phyloP scores from a whole-genome alignment of 345 rosid species.

The Cochlearia excelsa region DNA sequence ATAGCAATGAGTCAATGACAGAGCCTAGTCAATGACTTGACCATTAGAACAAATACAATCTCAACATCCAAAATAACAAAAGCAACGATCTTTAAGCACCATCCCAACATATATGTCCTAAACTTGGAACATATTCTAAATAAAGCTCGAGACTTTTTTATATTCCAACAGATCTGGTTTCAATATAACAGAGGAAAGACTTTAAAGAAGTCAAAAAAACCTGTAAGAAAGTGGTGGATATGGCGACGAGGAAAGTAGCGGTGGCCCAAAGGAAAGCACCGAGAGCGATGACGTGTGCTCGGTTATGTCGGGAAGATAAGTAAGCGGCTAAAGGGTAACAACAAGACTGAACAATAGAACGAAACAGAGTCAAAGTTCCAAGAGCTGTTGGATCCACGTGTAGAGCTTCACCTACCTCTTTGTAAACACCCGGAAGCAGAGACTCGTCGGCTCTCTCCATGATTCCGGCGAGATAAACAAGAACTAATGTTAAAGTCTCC shows the following conservation, averaged over 20 bases:
- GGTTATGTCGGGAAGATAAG: constrained; percentile 49
- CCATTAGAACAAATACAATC: background rate
- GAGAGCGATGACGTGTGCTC: constrained; percentile 65
- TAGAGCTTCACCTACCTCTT: constrained; percentile 59
- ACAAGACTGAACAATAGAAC: constrained; percentile 61
- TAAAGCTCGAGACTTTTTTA: constrained; percentile 19
- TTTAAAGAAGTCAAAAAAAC: constrained; percentile 29
- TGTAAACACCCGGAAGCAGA: constrained; percentile 64
- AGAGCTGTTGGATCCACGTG: constrained; percentile 60
- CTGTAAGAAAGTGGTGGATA: constrained; percentile 61
- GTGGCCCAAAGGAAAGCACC: constrained; percentile 72
- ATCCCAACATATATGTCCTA: too few relatives aligned
- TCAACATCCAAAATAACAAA: background rate
- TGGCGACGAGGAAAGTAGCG: constrained; percentile 64
- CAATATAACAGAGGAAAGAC: background rate
- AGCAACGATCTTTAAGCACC: background rate
- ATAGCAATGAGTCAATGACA: constrained; percentile 1
- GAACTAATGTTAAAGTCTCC: constrained; percentile 46
- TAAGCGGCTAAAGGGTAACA: constrained; percentile 73
- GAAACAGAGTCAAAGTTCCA: constrained; percentile 53
- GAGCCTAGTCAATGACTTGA: background rate
- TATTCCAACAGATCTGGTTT: constrained; percentile 22
- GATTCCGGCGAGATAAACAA: constrained; percentile 64
- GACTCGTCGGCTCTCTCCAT: constrained; percentile 72
- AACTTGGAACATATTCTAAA: background rate